Percentiles rank a stretch among this genome's conserved stretches.
Evolutionary conservation across 345 rosid genomes (phyloP).

Genomic region (Sisymbrium altissimum): DNA sequence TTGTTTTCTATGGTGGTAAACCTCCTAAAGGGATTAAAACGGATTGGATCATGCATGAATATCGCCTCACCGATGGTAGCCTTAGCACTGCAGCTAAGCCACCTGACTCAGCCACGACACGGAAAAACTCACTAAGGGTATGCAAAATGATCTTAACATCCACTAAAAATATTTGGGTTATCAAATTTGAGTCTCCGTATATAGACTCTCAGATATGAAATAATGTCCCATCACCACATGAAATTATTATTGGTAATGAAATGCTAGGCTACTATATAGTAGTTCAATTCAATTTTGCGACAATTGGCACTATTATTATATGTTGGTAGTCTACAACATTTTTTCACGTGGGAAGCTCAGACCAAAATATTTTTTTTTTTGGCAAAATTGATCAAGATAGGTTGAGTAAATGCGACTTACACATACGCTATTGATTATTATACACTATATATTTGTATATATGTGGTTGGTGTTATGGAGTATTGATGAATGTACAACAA

Average conservation of each 20-base stretch:
- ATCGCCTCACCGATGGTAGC: conserved; percentile 46
- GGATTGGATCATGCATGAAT: conserved; percentile 77
- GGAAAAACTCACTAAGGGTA: conserved; percentile 64
- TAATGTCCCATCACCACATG: too few relatives aligned
- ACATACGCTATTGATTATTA: not conserved
- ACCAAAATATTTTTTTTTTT: too few relatives aligned
- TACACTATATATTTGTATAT: not conserved
- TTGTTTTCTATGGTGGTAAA: conserved; percentile 67
- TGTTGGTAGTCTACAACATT: not conserved
- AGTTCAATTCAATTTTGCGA: not conserved
- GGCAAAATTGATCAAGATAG: not conserved
- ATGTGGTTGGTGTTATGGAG: not conserved
- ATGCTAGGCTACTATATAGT: not conserved
- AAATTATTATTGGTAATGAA: not conserved
- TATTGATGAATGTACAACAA: not conserved
- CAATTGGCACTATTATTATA: not conserved
- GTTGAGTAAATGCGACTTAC: not conserved
- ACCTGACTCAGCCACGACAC: conserved; percentile 36
- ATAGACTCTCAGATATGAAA: too few relatives aligned
- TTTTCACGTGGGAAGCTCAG: not conserved
- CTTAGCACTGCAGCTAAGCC: conserved; percentile 30
- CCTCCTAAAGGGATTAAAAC: conserved; percentile 73
- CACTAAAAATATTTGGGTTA: not conserved
- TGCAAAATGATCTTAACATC: not conserved
- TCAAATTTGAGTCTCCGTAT: not conserved